Base-by-base conservation (phyloP, 2,329 filamentous ascomycete genomes). In the Simplicillium aogashimaense region DNA sequence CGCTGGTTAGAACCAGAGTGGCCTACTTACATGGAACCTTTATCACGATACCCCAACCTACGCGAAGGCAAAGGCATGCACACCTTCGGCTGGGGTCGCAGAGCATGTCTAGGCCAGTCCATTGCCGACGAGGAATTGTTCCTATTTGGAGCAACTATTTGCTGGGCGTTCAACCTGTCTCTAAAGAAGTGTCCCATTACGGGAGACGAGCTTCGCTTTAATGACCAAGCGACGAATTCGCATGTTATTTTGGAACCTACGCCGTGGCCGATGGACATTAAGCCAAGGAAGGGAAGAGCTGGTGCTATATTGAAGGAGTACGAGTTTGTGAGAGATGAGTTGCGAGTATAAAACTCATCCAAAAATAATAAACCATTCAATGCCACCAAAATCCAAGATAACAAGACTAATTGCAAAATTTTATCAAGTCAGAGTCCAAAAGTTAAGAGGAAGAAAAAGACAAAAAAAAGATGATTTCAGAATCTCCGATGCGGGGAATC, bases 21-120 rank as follows among this genome's bases (percentile, higher is more conserved):
- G 67, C 78, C 78, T 1, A 79, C 78, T 1, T 82, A 73, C 59
- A 73, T 80, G 50, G 76, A 75, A 50, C 78, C 78, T 0, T 66
- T 82, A n/a, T 70, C 70, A 2, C 67, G 70, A 41, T 81, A 74
- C 50, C 78, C 79, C 13, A 78, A 72, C 55, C 70, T 82, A 52
- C 74, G 77, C 47, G 68, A 72, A 51, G 68, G 69, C 30, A 57
- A 62, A 2, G 70, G 69, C 30, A 76, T 81, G 70, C 72, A 78
- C 46, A 78, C 72, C 0, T 82, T 82, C 50, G 78, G 78, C 20
- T 81, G 70, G 65, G 78, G 78, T 29, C 74, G 77, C 34, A 69
- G 78, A 45, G 70, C 71, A 12, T 83, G 78, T 49, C 66, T 80
- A 4, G 78, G 77, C 5, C 73, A 78, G 58, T 71, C 72, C 40